Base-by-base conservation (phyloP, 371 early-diverging fungal species). In the Mucor plumbeus region DNA sequence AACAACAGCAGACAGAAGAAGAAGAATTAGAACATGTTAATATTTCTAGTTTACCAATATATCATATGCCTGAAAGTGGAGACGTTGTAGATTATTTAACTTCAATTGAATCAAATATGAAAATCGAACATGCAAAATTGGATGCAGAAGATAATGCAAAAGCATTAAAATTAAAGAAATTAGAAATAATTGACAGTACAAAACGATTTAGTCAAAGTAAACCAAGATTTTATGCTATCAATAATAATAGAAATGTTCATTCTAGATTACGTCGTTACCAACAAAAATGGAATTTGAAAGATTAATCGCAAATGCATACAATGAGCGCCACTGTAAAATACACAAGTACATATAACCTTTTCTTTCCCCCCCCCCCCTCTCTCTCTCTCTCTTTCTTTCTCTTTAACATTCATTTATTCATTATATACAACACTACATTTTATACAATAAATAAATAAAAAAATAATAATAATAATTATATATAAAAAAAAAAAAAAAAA, bases 61-160 rank as follows among this genome's bases (percentile, higher is more conserved):
- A 71, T 48, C 67, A 79, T 68, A 83, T 83, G 83, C 83, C 83
- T 9, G 75, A 75, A 21, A 77, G 79, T 59, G 64, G 57, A 21
- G 74, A 83, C 35, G 66, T 83, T 5, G 59, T 83, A 15, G 79
- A 83, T 56, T 83, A 76, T 57, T 60, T 83, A 11, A 69, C 72
- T 4, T 65, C 72, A 0, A 53, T 83, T 38, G 75, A 83, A 56
- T 66, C 71, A 13, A 80, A 73, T 11, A 63, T 76, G 65, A 69
- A 72, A 10, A 35, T 36, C 48, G 62, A 72, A 17, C 56, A 65
- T 57, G 47, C 62, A 26, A 64, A 54, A 35, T 10, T 69, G 57
- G 66, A 64, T 13, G 48, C 33, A 19, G 40, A 67, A 56, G 69
- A 73, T 7, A 57, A 47, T 0, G n/a, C 55, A 10, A 67, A 61